phyloP scores from a whole-genome alignment of 805 yeast genomes.

The Ogataea methylovora region DNA sequence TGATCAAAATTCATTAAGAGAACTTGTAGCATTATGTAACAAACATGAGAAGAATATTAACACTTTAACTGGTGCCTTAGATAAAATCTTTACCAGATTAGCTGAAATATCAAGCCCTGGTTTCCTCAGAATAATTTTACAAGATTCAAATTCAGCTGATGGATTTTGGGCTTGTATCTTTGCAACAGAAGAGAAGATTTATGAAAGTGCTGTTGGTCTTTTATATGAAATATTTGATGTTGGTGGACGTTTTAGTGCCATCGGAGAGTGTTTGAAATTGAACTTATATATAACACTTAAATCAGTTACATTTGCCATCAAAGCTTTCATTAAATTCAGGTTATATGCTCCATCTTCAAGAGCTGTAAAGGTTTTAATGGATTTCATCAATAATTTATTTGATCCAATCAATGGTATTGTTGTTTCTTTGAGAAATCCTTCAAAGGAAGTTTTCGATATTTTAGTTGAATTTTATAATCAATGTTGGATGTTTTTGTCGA shows the following conservation, averaged over 20 bases:
- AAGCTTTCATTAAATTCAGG: conserved; percentile 7
- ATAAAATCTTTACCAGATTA: conserved; percentile 16
- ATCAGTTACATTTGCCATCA: conserved; percentile 28
- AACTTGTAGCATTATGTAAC: conserved; percentile 16
- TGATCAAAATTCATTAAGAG: conserved; percentile 12
- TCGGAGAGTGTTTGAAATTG: conserved; percentile 42
- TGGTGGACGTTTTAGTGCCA: conserved; percentile 71
- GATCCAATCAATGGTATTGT: conserved; percentile 62
- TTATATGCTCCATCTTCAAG: conserved; percentile 27
- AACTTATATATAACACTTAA: conserved; percentile 38
- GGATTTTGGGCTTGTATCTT: conserved; percentile 74
- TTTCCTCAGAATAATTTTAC: conserved; percentile 27
- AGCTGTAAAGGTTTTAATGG: conserved; percentile 68
- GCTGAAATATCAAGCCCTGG: conserved; percentile 15
- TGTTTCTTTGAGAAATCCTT: conserved; percentile 3
- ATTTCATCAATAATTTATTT: conserved; percentile 52
- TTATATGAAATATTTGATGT: conserved; percentile 74
- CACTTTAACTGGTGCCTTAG: conserved; percentile 11
- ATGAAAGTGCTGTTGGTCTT: conserved; percentile 64
- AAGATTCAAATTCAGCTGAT: conserved; percentile 35
- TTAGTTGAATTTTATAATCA: conserved; percentile 51
- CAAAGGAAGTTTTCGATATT: conserved; percentile 16
- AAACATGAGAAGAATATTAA: conserved; percentile 20
- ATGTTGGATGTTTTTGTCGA: conserved; percentile 66
- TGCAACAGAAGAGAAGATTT: conserved; percentile 48